Evolutionary conservation across 768 basidiomycete genomes (phyloP), one percentile per base, ranked within the genome.

Genomic region (Termitomyces sp.): DNA sequence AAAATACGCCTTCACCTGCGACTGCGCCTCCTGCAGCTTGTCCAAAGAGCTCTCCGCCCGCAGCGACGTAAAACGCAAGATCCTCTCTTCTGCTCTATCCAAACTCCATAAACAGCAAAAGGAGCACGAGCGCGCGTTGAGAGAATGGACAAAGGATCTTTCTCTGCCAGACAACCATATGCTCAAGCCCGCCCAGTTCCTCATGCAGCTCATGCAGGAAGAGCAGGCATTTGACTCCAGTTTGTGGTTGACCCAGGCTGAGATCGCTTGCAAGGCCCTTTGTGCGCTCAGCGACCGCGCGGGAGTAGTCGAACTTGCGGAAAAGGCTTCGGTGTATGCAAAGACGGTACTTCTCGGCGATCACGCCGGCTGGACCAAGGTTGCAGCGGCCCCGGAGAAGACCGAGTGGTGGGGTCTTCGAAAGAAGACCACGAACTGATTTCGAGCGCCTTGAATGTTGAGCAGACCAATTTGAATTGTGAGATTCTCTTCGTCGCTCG

Each of bases 391-490:
- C 5, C 65, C 62, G 16, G 60, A 64, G 56, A 55, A 46, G 27
- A 67, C 62, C 6, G 51, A 24, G 12, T 65, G 65, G 65, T 67
- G 65, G 61, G 61, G 57, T 24, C 22, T 50, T 31, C 20, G 54
- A 29, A 57, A 37, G 43, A 64, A 54, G 36, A n/a, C 18, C 32
- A 9, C 36, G 1, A 43, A 43, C 22, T 43, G 42, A 43, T 43
- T 43, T 22, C 12, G 10, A 20, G 41, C 16, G 39, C 8, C 2
- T 12, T 42, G 6, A 5, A 4, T 3, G 0, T 22, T 22, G 41
- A 42, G 12, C n/a, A n/a, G 7, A 42, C 20, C 13, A 22, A 42
- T 20, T 43, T 43, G 20, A 1, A 43, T n/a, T 43, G 42, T 43
- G 20, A 43, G 41, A 22, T 12, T 13, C 13, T 44, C 43, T 26